phyloP scores from a whole-genome alignment of 495 filamentous ascomycete species.

The Penicillium canariense region DNA sequence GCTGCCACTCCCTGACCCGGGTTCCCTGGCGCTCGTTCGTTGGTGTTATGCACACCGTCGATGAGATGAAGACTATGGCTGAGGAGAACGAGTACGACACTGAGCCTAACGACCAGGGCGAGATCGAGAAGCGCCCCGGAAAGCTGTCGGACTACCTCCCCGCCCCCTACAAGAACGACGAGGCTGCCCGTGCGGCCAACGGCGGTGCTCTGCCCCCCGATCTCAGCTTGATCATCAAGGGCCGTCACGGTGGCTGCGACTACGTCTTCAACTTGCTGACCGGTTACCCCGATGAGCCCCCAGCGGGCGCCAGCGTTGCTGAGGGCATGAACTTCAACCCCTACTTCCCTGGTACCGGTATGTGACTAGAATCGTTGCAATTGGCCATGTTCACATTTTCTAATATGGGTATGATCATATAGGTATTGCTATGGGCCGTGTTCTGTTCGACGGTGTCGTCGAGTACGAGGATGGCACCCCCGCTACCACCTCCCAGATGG shows the following conservation, averaged over 20 bases:
- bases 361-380: conserved; percentile 14
- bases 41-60: conserved; percentile 87
- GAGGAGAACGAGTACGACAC: conserved; percentile 98
- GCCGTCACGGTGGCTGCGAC: conserved; percentile 93
- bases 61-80: conserved; percentile 94
- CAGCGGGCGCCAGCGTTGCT: conserved; percentile 76
- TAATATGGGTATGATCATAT: conserved; percentile 11
- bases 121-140: conserved; percentile 96
- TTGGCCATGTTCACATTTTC: neutral
- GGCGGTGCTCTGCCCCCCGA: conserved; percentile 96
- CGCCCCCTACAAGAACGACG: conserved; percentile 94
- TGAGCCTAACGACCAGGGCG: conserved; percentile 96
- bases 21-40: conserved; percentile 93
- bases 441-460: conserved; percentile 94
- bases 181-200: conserved; percentile 97
- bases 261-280: conserved; percentile 97
- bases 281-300: conserved; percentile 97
- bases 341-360: conserved; percentile 96
- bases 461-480: conserved; percentile 98
- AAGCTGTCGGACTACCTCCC: conserved; percentile 98
- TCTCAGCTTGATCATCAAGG: conserved; percentile 97
- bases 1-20: conserved; percentile 93
- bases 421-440: conserved; percentile 98
- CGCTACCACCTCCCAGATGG: conserved; percentile 96
- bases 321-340: conserved; percentile 99